Percentiles rank a stretch among this genome's conserved stretches.
phyloP scores from a whole-genome alignment of 2,329 filamentous ascomycete species.

The Fonsecaea monophora region DNA sequence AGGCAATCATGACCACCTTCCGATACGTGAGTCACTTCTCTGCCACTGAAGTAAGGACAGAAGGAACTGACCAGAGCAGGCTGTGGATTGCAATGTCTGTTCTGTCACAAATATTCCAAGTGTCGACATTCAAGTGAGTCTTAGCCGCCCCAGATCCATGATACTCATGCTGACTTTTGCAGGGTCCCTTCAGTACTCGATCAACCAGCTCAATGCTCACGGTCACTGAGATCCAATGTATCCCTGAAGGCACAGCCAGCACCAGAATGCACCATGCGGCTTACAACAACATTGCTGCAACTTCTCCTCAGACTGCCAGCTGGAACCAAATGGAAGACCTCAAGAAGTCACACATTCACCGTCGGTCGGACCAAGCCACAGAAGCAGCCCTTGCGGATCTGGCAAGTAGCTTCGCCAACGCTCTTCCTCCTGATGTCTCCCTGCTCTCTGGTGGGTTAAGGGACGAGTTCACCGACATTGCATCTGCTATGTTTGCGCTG shows the following conservation, averaged over 20 bases:
- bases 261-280: slow-evolving; percentile 26
- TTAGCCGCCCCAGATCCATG: not conserved
- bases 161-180: slow-evolving; percentile 16
- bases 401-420: slow-evolving; percentile 19
- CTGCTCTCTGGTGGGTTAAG: slow-evolving; percentile 26
- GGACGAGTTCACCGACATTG: slow-evolving; percentile 24
- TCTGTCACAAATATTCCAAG: slow-evolving; percentile 37
- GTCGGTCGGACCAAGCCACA: slow-evolving; percentile 21
- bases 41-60: not conserved
- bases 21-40: slow-evolving; percentile 31
- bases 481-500: slow-evolving; percentile 34
- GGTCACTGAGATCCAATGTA: slow-evolving; percentile 37
- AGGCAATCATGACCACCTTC: slow-evolving; percentile 36
- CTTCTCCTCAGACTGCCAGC: slow-evolving; percentile 7
- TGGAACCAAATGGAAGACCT: slow-evolving; percentile 9
- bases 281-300: slow-evolving; percentile 13
- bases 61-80: slow-evolving; percentile 27
- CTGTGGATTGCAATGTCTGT: slow-evolving; percentile 38
- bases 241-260: slow-evolving; percentile 31
- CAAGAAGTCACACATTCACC: slow-evolving; percentile 14
- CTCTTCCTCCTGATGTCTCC: slow-evolving; percentile 27
- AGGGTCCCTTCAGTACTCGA: slow-evolving; percentile 36
- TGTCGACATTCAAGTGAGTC: slow-evolving; percentile 29
- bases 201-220: slow-evolving; percentile 34
- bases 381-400: slow-evolving; percentile 19